A percentile compares a stretch with the other conserved stretches of the same genome.
Evolutionary conservation across 2,329 filamentous ascomycete genomes (phyloP).

Genomic region (Pseudocercospora cruenta): DNA sequence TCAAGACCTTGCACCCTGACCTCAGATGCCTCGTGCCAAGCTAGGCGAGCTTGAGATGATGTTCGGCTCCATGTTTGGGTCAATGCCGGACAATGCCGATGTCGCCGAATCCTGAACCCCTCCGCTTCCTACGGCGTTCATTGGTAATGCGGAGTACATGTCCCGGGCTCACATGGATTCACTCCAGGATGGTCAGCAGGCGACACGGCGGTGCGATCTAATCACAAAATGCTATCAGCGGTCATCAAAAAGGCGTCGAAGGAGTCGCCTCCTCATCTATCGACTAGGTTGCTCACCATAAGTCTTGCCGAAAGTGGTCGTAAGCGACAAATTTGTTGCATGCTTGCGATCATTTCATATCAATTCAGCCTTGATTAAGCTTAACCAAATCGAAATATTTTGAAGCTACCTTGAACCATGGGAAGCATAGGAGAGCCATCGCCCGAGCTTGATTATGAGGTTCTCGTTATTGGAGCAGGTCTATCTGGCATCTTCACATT

Average conservation of each 20-base stretch:
- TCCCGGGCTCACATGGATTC: not conserved
- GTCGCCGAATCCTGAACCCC: not conserved
- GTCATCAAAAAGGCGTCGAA: not conserved
- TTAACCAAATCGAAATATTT: not conserved
- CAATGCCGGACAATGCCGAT: not conserved
- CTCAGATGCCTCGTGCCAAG: not conserved
- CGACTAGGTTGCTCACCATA: not conserved
- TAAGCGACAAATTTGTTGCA: not conserved
- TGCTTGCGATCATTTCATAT: not conserved
- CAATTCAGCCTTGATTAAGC: not conserved
- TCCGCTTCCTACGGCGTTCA: not conserved
- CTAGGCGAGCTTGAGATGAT: not conserved
- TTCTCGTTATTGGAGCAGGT: constrained; percentile 47
- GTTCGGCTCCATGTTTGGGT: not conserved
- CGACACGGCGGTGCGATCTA: not conserved
- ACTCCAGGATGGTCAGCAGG: not conserved
- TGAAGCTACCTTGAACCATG: constrained; percentile 5
- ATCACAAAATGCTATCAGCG: not conserved
- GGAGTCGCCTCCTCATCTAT: not conserved
- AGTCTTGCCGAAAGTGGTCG: not conserved
- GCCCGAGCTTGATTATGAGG: constrained; percentile 37
- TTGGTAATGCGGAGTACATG: not conserved
- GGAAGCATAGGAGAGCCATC: constrained; percentile 14
- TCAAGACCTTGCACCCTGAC: not conserved
- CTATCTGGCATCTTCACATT: constrained; percentile 49